These are phyloP conservation scores for Cephaloascus albidus DNA, from an alignment of 805 yeast species.

Conservation along the genomic window DNA sequence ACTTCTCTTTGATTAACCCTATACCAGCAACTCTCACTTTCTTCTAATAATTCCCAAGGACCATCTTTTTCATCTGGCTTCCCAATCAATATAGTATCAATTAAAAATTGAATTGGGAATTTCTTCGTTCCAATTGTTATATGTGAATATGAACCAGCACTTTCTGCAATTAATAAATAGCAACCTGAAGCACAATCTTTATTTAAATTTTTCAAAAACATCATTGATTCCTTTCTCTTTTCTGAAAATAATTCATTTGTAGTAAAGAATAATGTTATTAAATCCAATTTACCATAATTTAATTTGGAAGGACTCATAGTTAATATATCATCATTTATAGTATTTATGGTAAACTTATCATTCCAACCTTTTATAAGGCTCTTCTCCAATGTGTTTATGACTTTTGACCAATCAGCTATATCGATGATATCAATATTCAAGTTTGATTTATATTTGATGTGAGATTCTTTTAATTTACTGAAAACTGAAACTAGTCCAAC, in stretches of 20 bases:
- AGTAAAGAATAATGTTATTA: conserved; percentile 73
- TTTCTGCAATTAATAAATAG: conserved; percentile 61
- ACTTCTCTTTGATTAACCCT: conserved; percentile 41
- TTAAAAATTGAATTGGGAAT: conserved; percentile 75
- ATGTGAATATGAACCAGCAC: conserved; percentile 86
- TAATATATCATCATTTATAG: conserved; percentile 22
- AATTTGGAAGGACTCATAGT: conserved; percentile 4
- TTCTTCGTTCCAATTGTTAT: conserved; percentile 65
- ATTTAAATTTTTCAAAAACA: conserved; percentile 46
- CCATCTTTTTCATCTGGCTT: conserved; percentile 30
- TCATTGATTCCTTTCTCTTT: conserved; percentile 50
- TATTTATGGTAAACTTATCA: conserved; percentile 17
- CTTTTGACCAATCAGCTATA: conserved; percentile 67
- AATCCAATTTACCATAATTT: conserved; percentile 16
- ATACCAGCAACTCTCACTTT: conserved; percentile 78
- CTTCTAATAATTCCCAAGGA: conserved; percentile 56
- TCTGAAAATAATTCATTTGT: conserved; percentile 80
- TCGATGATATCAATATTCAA: conserved; percentile 54
- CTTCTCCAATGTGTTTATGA: conserved; percentile 33
- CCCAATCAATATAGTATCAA: conserved; percentile 65
- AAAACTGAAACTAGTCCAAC: conserved; percentile 56
- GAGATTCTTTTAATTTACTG: conserved; percentile 24
- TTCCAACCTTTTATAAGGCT: conserved; percentile 48
- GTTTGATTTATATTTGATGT: conserved; percentile 19
- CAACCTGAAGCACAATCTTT: conserved; percentile 45